These are phyloP conservation scores for Casuarina cunninghamiana DNA, from an alignment of 306 rosid species.

Conservation along the genomic window DNA sequence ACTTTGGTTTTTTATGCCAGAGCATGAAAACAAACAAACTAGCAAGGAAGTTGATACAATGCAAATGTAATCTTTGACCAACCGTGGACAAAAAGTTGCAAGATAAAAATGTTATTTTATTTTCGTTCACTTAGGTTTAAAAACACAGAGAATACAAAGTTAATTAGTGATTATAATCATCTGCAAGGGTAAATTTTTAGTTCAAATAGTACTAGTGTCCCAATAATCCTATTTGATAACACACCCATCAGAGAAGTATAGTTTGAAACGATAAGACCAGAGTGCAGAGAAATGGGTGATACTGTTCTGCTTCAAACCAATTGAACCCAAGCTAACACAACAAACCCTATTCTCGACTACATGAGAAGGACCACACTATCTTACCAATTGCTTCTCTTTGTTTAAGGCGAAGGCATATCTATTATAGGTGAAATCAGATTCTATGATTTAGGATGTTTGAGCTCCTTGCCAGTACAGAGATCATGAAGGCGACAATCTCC, in stretches of 20 bases:
- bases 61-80: too few relatives aligned
- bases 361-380: neutral
- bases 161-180: neutral
- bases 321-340: neutral
- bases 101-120: too few relatives aligned
- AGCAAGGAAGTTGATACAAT: too few relatives aligned
- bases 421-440: neutral
- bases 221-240: neutral
- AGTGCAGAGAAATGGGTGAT: neutral
- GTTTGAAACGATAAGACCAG: neutral
- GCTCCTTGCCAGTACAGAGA: neutral
- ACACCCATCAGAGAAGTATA: neutral
- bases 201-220: conserved; percentile 1
- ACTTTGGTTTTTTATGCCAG: too few relatives aligned
- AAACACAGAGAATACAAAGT: too few relatives aligned
- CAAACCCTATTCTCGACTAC: neutral
- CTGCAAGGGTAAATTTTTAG: neutral
- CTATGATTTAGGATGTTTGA: neutral
- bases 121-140: too few relatives aligned
- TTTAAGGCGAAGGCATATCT: neutral
- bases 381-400: neutral
- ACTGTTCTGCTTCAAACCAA: neutral
- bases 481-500: neutral
- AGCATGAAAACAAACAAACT: too few relatives aligned
- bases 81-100: too few relatives aligned